Evolutionary conservation across 176 grass and related monocot species (phyloP).

Genomic region (Bonia amplexicaulis): DNA sequence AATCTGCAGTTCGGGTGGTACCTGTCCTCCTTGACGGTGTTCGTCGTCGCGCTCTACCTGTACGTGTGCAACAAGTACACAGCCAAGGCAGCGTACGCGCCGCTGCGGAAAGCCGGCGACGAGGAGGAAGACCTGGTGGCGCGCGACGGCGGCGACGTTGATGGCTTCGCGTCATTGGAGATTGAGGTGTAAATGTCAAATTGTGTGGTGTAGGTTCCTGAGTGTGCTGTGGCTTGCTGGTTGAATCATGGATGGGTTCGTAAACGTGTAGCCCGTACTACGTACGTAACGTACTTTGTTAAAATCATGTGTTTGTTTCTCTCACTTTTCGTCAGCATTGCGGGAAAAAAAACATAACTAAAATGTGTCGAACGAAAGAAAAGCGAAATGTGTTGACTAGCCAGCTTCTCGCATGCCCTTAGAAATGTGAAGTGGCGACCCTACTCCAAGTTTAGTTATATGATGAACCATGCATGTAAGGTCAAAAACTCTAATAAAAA

Average conservation of each 20-base stretch:
- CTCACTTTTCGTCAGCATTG: background rate
- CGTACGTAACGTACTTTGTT: background rate
- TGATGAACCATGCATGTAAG: too few species aligned
- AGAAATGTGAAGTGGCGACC: background rate
- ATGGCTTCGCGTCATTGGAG: slow-evolving; percentile 34
- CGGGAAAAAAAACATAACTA: background rate
- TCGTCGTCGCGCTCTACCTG: slow-evolving; percentile 45
- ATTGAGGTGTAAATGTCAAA: slow-evolving; percentile 30
- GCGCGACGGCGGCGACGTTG: background rate
- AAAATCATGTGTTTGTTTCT: background rate
- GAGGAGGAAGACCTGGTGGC: slow-evolving; percentile 13
- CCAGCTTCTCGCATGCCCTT: background rate
- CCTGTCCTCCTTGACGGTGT: slow-evolving; percentile 38
- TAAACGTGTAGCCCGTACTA: background rate
- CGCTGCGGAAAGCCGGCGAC: slow-evolving; percentile 4
- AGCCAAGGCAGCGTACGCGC: slow-evolving; percentile 31
- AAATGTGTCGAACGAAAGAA: background rate
- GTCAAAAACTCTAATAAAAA: too few species aligned
- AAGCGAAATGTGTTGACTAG: background rate
- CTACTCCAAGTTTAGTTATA: too few species aligned
- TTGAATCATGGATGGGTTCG: background rate
- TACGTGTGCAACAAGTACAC: slow-evolving; percentile 43
- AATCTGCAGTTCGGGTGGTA: slow-evolving; percentile 61
- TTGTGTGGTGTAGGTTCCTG: background rate
- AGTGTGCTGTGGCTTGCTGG: background rate